Conservation (phyloP, 352 stramenopile species). For the Thraustochytrium sp. region DNA sequence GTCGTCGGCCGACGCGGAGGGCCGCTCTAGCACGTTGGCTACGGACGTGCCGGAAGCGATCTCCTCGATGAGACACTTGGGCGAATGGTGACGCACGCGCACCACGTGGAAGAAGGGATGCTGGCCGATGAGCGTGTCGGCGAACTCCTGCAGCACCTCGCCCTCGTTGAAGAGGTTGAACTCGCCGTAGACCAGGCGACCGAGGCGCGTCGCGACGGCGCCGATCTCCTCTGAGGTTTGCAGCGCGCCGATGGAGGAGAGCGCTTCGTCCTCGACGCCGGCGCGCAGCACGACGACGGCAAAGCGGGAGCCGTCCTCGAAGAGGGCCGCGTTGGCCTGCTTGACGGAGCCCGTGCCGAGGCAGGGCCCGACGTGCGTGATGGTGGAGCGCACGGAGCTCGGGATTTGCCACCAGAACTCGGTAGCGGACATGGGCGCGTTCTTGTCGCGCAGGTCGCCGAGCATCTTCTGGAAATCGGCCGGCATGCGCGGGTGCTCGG, state of each 20-base stretch:
- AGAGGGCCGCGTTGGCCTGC: conserved; percentile 26
- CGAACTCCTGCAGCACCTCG: conserved; percentile 38
- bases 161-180: conserved; percentile 44
- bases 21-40: conserved; percentile 2
- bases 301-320: conserved; percentile 4
- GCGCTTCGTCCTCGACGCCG: conserved; percentile 34
- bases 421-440: conserved; percentile 30
- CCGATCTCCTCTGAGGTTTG: conserved; percentile 31
- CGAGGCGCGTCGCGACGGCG: conserved; percentile 22
- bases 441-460: conserved; percentile 33
- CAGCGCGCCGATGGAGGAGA: conserved; percentile 16
- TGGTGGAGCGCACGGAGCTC: conserved; percentile 23
- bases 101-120: conserved; percentile 43
- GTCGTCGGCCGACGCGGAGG: not conserved
- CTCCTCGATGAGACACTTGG: conserved; percentile 41
- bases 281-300: conserved; percentile 24
- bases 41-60: conserved; percentile 24
- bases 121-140: conserved; percentile 24
- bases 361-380: conserved; percentile 8
- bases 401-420: conserved; percentile 43
- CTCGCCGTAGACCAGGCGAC: conserved; percentile 36
- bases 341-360: conserved; percentile 41
- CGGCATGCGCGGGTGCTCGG: conserved; percentile 41
- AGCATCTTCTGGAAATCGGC: conserved; percentile 34
- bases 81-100: conserved; percentile 31